phyloP scores from a whole-genome alignment of 2,329 filamentous ascomycete genomes.

The Aureobasidium mangrovei region DNA sequence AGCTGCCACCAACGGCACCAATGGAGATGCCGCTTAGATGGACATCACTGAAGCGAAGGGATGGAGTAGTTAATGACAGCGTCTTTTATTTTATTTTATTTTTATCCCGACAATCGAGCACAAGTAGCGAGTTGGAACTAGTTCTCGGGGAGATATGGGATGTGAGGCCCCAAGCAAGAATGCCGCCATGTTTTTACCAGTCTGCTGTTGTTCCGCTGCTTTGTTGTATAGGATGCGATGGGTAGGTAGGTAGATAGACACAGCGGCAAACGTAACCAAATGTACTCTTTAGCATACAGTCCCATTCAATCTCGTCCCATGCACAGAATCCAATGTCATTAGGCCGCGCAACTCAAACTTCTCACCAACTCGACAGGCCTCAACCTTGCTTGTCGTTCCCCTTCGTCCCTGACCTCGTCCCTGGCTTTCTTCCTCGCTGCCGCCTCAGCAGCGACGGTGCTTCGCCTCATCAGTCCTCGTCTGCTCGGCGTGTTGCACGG shows the following conservation, averaged over 20 bases:
- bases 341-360: slow-evolving; percentile 9
- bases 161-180: too few relatives aligned
- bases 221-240: background rate
- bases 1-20: slow-evolving; percentile 14
- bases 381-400: background rate
- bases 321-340: background rate
- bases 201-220: too few relatives aligned
- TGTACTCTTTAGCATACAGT: too few relatives aligned
- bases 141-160: too few relatives aligned
- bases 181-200: too few relatives aligned
- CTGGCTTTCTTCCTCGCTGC: background rate
- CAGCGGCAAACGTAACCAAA: background rate
- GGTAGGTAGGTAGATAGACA: background rate
- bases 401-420: background rate
- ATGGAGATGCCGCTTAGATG: background rate
- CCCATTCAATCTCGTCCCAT: too few relatives aligned
- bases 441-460: background rate
- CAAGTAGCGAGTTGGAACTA: too few relatives aligned
- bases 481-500: slow-evolving; percentile 5
- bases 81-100: background rate
- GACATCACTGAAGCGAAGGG: background rate
- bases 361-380: background rate
- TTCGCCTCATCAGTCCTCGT: background rate
- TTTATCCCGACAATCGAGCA: too few relatives aligned
- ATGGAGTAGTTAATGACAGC: background rate